A percentile compares a stretch with the other conserved stretches of the same genome.
Evolutionary conservation across 1,139 yeast species (phyloP).

Genomic region (Pichia sp.): DNA sequence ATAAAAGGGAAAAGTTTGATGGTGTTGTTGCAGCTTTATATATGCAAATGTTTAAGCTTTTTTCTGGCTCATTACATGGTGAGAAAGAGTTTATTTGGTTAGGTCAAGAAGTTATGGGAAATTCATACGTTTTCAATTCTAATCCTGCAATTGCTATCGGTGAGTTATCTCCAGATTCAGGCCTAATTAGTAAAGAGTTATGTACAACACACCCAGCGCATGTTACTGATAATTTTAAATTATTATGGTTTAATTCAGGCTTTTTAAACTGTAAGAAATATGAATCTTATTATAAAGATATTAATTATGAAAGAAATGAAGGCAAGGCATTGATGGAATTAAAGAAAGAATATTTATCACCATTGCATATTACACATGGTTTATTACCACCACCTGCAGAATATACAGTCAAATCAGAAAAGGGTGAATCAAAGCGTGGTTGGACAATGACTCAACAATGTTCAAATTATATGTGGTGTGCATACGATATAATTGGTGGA

Average conservation of each 20-base stretch:
- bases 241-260: slow-evolving; percentile 68
- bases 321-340: slow-evolving; percentile 29
- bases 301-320: slow-evolving; percentile 26
- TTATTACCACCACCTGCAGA: slow-evolving; percentile 55
- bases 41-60: slow-evolving; percentile 31
- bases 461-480: slow-evolving; percentile 53
- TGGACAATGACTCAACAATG: slow-evolving; percentile 54
- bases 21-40: slow-evolving; percentile 41
- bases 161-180: slow-evolving; percentile 29
- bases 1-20: slow-evolving; percentile 39
- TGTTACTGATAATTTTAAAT: slow-evolving; percentile 38
- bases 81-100: slow-evolving; percentile 66
- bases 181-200: slow-evolving; percentile 39
- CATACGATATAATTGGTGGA: slow-evolving; percentile 45
- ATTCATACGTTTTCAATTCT: slow-evolving; percentile 42
- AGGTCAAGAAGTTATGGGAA: slow-evolving; percentile 47
- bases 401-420: slow-evolving; percentile 19
- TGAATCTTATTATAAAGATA: slow-evolving; percentile 32
- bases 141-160: slow-evolving; percentile 50
- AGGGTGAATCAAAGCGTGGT: slow-evolving; percentile 45
- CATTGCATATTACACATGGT: slow-evolving; percentile 44
- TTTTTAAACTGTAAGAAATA: slow-evolving; percentile 52
- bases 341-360: slow-evolving; percentile 34
- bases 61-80: slow-evolving; percentile 36
- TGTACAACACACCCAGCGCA: slow-evolving; percentile 72